A percentile compares a stretch with the other conserved stretches of the same genome.
phyloP scores from a whole-genome alignment of 108 stramenopile genomes.

The Skeletonema potamos region DNA sequence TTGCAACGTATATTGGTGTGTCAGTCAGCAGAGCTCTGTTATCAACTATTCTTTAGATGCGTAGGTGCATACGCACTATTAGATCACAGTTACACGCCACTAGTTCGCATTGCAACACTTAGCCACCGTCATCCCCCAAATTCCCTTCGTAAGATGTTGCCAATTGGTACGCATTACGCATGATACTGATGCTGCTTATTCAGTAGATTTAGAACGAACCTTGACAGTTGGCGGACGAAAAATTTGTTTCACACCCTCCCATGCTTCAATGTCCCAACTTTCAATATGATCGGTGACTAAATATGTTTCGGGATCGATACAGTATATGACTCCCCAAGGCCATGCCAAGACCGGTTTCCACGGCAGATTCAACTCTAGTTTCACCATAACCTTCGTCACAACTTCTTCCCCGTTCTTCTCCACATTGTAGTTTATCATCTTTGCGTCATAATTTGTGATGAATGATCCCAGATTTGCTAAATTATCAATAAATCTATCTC shows the following conservation, averaged over 20 bases:
- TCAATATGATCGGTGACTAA: constrained; percentile 75
- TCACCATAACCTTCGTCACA: constrained; percentile 74
- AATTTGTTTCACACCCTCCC: constrained; percentile 82
- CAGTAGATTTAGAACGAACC: constrained; percentile 10
- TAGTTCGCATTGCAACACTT: neutral
- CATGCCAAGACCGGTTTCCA: constrained; percentile 92
- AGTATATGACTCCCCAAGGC: constrained; percentile 84
- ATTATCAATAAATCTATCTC: constrained; percentile 87
- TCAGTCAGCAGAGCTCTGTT: neutral
- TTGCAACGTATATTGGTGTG: constrained; percentile 7
- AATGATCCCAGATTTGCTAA: constrained; percentile 86
- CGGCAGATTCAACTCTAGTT: constrained; percentile 83
- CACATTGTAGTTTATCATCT: constrained; percentile 56
- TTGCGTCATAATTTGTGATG: constrained; percentile 79
- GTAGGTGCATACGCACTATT: neutral
- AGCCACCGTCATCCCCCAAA: too few species aligned
- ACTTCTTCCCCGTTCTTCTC: constrained; percentile 29
- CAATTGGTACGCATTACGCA: too few species aligned
- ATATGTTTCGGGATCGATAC: constrained; percentile 65
- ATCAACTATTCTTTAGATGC: neutral
- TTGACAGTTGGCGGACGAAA: constrained; percentile 71
- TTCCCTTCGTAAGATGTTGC: too few species aligned
- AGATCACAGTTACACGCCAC: neutral
- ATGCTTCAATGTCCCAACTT: constrained; percentile 81
- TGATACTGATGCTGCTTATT: neutral